Percentiles rank a stretch among this genome's conserved stretches.
Conservation (phyloP, 257 asterid species). For the Osmanthus fragrans region DNA sequence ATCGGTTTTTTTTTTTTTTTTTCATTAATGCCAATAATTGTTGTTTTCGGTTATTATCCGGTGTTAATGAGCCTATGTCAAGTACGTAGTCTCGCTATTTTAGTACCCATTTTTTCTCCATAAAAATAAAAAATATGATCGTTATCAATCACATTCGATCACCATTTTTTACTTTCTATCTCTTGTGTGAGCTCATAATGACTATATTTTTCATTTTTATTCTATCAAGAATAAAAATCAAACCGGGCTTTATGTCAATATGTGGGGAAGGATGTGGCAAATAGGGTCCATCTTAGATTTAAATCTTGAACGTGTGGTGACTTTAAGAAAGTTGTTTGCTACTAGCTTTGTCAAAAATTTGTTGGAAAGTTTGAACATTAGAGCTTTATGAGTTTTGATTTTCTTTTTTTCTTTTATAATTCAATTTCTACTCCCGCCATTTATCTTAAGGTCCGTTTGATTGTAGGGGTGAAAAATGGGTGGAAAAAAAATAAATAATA, state of each 20-base stretch:
- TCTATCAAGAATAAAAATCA: too few species aligned
- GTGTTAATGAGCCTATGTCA: background rate
- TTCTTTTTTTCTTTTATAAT: background rate
- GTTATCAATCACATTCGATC: too few species aligned
- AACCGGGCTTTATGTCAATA: too few species aligned
- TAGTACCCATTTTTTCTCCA: too few species aligned
- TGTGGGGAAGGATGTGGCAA: background rate
- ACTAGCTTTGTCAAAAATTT: background rate
- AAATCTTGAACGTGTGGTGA: background rate
- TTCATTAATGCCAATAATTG: background rate
- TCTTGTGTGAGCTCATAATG: too few species aligned
- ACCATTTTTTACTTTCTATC: too few species aligned
- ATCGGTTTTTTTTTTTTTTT: constrained; percentile 17
- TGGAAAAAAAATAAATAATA: too few species aligned
- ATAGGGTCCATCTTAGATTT: background rate
- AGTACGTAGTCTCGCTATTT: background rate
- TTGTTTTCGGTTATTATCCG: background rate
- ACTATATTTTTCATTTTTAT: too few species aligned
- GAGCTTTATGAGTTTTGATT: background rate
- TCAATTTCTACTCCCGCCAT: background rate
- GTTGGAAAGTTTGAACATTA: background rate
- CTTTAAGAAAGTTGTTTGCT: background rate
- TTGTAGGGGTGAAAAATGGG: too few species aligned
- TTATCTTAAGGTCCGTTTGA: too few species aligned
- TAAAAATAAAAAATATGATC: too few species aligned